phyloP scores from a whole-genome alignment of 805 yeast genomes.

The Aciculoconidium aculeatum region DNA sequence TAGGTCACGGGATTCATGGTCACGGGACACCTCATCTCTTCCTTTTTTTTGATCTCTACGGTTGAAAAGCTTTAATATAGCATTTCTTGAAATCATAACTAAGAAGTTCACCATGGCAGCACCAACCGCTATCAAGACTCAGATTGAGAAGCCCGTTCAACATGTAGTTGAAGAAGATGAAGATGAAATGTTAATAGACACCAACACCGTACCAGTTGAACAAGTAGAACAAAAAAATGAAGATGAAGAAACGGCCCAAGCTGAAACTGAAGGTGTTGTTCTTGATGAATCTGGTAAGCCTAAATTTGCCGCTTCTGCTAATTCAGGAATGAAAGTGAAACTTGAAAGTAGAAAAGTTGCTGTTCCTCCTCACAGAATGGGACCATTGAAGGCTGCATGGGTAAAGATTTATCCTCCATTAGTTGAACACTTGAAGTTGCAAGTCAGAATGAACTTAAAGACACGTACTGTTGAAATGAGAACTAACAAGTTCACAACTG shows the following conservation, averaged over 20 bases:
- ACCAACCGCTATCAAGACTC: conserved; percentile 22
- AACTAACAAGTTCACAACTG: conserved; percentile 78
- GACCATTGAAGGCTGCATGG: conserved; percentile 89
- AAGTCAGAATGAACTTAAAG: conserved; percentile 90
- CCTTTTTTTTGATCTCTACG: conserved; percentile 3
- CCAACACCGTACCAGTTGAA: conserved; percentile 23
- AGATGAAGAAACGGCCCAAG: conserved; percentile 19
- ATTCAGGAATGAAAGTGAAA: conserved; percentile 60
- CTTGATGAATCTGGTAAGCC: conserved; percentile 88
- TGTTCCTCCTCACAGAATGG: conserved; percentile 96
- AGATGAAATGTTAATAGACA: conserved; percentile 49
- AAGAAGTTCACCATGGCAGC: conserved; percentile 34
- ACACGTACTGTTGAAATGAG: conserved; percentile 84
- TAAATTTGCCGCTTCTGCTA: conserved; percentile 67
- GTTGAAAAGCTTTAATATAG: neutral
- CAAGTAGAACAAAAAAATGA: conserved; percentile 14
- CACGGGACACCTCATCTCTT: conserved; percentile 4
- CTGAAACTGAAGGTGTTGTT: conserved; percentile 37
- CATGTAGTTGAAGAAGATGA: conserved; percentile 23
- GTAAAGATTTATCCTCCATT: conserved; percentile 91
- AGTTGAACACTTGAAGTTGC: conserved; percentile 90
- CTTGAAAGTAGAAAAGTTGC: conserved; percentile 83
- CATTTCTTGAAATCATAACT: too few relatives aligned
- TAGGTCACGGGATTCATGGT: conserved; percentile 2
- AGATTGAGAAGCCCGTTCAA: conserved; percentile 2